Evolutionary conservation across 768 basidiomycete species (phyloP).

Genomic region (Amyloporia xantha): DNA sequence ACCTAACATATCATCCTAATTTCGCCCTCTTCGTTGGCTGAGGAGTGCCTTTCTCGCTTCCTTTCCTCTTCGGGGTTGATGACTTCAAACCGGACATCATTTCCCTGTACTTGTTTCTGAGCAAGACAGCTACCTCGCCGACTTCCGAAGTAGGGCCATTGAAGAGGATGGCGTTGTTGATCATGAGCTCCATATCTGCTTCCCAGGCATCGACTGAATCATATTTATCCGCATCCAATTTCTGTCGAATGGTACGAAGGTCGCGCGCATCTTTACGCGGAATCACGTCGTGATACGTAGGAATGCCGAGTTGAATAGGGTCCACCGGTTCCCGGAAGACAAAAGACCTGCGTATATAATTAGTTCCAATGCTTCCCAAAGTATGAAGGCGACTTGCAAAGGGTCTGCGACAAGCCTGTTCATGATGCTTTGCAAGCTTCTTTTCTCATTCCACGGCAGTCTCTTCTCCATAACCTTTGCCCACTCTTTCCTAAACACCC

Average conservation of each 20-base stretch:
- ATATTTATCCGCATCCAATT: conserved; percentile 80
- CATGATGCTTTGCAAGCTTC: conserved; percentile 65
- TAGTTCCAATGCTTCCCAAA: not conserved
- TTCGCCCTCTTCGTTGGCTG: conserved; percentile 60
- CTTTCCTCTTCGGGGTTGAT: conserved; percentile 57
- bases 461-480: conserved; percentile 64
- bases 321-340: conserved; percentile 87
- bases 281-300: conserved; percentile 84
- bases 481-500: conserved; percentile 82
- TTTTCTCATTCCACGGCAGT: conserved; percentile 74
- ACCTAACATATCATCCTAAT: conserved; percentile 35
- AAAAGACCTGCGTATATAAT: conserved; percentile 44
- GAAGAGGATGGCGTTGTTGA: conserved; percentile 82
- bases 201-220: conserved; percentile 72
- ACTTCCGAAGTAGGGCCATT: conserved; percentile 80
- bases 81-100: conserved; percentile 43
- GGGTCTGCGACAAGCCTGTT: conserved; percentile 63
- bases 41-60: conserved; percentile 54
- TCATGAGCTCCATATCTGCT: conserved; percentile 83
- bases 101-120: conserved; percentile 49
- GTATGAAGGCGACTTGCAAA: conserved; percentile 36
- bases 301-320: conserved; percentile 74
- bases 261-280: conserved; percentile 84
- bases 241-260: conserved; percentile 71
- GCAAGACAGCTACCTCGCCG: conserved; percentile 48